A percentile compares a stretch with the other conserved stretches of the same genome.
Evolutionary conservation across 805 yeast species (phyloP).

Genomic region (Maudiozyma turicensis): DNA sequence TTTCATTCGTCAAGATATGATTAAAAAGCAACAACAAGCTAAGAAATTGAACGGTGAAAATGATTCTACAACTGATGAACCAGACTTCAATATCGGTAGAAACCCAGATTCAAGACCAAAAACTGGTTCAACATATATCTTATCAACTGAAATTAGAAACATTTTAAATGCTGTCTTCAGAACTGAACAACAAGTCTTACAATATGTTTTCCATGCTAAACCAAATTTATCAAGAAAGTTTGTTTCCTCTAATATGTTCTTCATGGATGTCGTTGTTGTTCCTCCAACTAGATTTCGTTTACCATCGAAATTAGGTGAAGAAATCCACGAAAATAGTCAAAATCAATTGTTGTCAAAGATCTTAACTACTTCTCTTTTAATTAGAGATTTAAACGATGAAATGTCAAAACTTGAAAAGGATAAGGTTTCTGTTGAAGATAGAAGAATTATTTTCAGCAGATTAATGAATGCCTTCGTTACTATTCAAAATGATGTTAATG

Average conservation of each 20-base stretch:
- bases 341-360: constrained; percentile 79
- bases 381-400: constrained; percentile 84
- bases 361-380: constrained; percentile 66
- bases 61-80: constrained; percentile 12
- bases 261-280: constrained; percentile 78
- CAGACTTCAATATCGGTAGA: constrained; percentile 27
- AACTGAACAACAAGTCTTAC: constrained; percentile 59
- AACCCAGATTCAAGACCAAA: constrained; percentile 48
- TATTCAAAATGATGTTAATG: constrained; percentile 89
- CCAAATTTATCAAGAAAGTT: constrained; percentile 42
- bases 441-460: constrained; percentile 71
- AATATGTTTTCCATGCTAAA: constrained; percentile 71
- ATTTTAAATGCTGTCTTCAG: constrained; percentile 66
- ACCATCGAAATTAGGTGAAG: constrained; percentile 96
- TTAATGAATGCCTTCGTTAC: constrained; percentile 94
- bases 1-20: constrained; percentile 58
- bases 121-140: constrained; percentile 73
- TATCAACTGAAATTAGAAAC: constrained; percentile 80
- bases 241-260: constrained; percentile 72
- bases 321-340: constrained; percentile 87
- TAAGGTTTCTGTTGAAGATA: constrained; percentile 54
- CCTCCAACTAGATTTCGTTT: constrained; percentile 95
- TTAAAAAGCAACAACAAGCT: constrained; percentile 33
- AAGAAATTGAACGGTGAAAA: constrained; percentile 23
- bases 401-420: constrained; percentile 54